Base-by-base conservation (phyloP, 2,329 filamentous ascomycete genomes). In the Sporothrix sp. region DNA sequence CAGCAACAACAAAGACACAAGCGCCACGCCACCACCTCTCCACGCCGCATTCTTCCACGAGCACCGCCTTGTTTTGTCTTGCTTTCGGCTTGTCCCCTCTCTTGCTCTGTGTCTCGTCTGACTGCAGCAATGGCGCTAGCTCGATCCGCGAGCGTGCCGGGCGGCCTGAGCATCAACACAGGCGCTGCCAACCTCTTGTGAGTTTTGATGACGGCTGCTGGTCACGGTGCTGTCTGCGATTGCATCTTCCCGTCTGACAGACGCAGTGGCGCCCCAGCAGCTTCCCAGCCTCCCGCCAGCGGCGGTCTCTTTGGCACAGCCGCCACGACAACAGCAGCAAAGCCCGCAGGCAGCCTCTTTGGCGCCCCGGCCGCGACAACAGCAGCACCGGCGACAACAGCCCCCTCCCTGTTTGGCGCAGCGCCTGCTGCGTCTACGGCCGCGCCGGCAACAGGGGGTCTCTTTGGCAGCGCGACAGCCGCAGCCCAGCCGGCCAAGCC, bases 121-220 rank as follows among this genome's bases (percentile, higher is more conserved):
- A 13, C 28, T 32, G 9, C 30, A 20, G 28, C 47, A 33, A 75
- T 75, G 72, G 71, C 72, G 62, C 65, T 76, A 61, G 71, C 70
- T 52, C 72, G 77, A 63, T 81, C 78, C 58, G 73, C 74, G 52
- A 80, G 77, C 63, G 77, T 75, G 60, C 77, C 77, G 54, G 75
- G 71, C 56, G 77, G 75, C 61, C 71, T 82, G 57, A 79, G 74
- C 61, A 82, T 82, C 66, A 83, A 82, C 66, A 81, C 78, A 16
- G 74, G 72, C 56, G 70, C 75, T 52, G 79, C 79, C 56, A 82
- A 81, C 63, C 64, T 72, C 54, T 74, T 75, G 74, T 77, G 59
- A 63, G 73, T 23, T 38, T 23, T 7, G 11, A 37, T 37, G 16
- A 37, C 16, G 35, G 13, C n/a, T 20, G 59, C 63, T 72, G 10